Conservation (phyloP, 192 early-diverging fungal genomes). For the Entophlyctis helioformis region DNA sequence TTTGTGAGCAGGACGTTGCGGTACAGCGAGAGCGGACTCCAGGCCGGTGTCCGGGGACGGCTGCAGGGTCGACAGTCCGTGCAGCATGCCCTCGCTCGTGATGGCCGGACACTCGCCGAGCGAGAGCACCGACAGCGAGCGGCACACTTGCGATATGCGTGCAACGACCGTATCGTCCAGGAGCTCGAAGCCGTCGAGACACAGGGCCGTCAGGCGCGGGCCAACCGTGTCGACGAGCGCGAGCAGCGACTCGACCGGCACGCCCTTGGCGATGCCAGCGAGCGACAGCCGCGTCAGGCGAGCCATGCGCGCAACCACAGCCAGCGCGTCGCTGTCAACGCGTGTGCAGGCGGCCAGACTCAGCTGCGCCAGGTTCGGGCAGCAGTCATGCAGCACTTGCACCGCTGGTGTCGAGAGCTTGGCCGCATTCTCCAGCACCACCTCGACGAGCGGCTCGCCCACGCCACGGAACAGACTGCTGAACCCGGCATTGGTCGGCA, state of each 20-base stretch:
- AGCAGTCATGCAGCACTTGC: conserved; percentile 7
- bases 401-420: conserved; percentile 12
- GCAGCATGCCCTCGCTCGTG: conserved; percentile 38
- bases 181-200: no score
- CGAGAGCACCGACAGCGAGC: neutral
- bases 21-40: conserved; percentile 35
- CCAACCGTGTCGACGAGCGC: conserved; percentile 34
- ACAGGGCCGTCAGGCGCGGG: conserved; percentile 20
- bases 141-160: no score
- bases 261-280: conserved; percentile 20
- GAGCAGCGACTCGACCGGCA: conserved; percentile 33
- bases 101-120: conserved; percentile 35
- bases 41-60: conserved; percentile 20
- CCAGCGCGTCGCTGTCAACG: conserved; percentile 38
- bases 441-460: conserved; percentile 29
- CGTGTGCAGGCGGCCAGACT: conserved; percentile 40
- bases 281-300: conserved; percentile 25
- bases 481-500: conserved; percentile 49
- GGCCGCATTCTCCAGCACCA: conserved; percentile 25
- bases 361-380: conserved; percentile 28
- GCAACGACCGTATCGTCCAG: no score
- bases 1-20: conserved; percentile 60
- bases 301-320: conserved; percentile 19
- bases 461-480: conserved; percentile 39
- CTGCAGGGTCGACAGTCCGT: conserved; percentile 29